Evolutionary conservation across 73 alveolate genomes (phyloP).

Genomic region (Paramecium octaurelia): DNA sequence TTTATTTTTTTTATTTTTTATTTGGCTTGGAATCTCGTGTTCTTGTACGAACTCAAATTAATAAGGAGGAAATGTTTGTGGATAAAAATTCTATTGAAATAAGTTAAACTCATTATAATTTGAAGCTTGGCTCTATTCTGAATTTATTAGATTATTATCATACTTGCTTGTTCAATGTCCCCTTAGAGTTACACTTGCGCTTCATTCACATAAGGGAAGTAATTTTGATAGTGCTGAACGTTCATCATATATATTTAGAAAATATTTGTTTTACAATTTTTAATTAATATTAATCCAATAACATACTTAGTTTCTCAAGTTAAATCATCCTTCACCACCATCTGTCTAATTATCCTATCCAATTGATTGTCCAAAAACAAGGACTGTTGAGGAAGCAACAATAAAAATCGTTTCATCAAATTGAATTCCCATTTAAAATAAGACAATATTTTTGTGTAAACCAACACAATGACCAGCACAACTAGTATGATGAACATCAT

Average conservation of each 20-base stretch:
- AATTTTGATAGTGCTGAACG: background rate
- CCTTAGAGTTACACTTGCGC: background rate
- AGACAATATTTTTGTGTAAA: background rate
- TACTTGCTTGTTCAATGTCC: background rate
- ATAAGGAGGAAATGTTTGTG: background rate
- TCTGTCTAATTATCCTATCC: background rate
- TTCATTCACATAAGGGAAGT: background rate
- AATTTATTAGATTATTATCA: background rate
- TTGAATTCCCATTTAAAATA: constrained; percentile 33
- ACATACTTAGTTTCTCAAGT: background rate
- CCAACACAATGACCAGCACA: background rate
- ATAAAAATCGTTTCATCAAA: background rate
- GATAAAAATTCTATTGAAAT: background rate
- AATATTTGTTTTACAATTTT: background rate
- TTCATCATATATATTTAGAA: background rate
- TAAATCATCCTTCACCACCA: background rate
- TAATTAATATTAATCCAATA: background rate
- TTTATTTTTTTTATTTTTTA: background rate
- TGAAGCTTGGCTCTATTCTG: background rate
- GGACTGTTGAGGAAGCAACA: background rate
- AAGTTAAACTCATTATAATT: background rate
- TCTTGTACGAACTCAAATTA: background rate
- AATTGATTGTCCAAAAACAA: background rate
- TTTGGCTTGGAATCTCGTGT: background rate
- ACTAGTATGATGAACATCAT: background rate